phyloP scores from a whole-genome alignment of 257 asterid genomes.

The Capsicum rhomboideum region DNA sequence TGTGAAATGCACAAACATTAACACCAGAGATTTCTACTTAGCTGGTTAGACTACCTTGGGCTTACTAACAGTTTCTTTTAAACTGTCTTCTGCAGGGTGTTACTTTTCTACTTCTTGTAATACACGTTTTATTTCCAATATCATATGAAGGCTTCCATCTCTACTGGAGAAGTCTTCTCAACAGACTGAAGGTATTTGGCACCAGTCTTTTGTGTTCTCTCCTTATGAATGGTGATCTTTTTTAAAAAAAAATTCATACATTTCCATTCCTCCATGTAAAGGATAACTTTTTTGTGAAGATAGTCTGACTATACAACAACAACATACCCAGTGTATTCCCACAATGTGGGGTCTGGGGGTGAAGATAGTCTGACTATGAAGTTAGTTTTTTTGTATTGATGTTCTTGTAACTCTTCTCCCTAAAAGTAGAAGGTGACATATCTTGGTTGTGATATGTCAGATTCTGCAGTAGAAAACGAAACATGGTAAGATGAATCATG shows the following conservation, averaged over 20 bases:
- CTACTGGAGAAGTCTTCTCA: constrained; percentile 61
- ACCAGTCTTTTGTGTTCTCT: neutral
- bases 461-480: neutral
- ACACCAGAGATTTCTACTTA: neutral
- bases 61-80: neutral
- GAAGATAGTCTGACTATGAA: neutral
- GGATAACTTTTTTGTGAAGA: neutral
- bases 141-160: constrained; percentile 66
- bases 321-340: too few relatives aligned
- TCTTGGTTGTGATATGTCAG: neutral
- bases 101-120: constrained; percentile 59
- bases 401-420: neutral
- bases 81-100: constrained; percentile 42
- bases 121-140: constrained; percentile 66
- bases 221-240: neutral
- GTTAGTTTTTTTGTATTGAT: neutral
- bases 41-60: neutral
- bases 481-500: neutral
- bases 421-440: neutral
- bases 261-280: neutral
- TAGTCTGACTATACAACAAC: neutral
- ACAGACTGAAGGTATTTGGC: constrained; percentile 65
- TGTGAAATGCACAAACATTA: neutral
- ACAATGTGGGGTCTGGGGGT: too few relatives aligned
- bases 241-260: neutral